Evolutionary conservation across 2,329 filamentous ascomycete genomes (phyloP).

Genomic region (Aureobasidium leucospermi): DNA sequence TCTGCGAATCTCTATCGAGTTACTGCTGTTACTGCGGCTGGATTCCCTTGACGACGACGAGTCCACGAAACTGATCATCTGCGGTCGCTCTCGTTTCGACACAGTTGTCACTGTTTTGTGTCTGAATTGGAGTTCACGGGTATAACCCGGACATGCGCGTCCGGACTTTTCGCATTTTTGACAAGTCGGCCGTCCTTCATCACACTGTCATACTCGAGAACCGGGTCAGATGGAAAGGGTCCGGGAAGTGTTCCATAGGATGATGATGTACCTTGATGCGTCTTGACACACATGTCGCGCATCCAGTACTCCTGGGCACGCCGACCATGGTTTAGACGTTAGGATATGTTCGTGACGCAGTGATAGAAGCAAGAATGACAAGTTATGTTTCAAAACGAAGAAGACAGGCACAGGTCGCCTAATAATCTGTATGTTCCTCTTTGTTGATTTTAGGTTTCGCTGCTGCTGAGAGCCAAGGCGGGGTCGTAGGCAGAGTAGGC

Average conservation of each 20-base stretch:
- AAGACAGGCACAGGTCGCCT: not conserved
- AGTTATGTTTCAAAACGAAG: not conserved
- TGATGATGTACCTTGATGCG: constrained; percentile 12
- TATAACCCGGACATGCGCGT: constrained; percentile 7
- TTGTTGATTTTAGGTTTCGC: not conserved
- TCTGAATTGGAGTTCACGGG: not conserved
- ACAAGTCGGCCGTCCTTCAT: constrained; percentile 10
- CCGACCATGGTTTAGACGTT: not conserved
- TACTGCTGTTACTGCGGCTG: not conserved
- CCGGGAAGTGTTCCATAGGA: not conserved
- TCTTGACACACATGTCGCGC: constrained; percentile 4
- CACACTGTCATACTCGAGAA: constrained; percentile 1
- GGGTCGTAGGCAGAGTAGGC: not conserved
- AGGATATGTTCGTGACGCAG: not conserved
- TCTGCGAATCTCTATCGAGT: not conserved
- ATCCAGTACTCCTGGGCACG: constrained; percentile 11
- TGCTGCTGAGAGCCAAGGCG: constrained; percentile 3
- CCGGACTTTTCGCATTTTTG: constrained; percentile 9
- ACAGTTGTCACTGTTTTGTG: not conserved
- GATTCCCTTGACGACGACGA: not conserved
- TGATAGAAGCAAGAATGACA: not conserved
- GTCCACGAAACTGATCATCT: not conserved
- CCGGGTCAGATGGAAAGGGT: not conserved
- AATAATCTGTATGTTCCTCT: not conserved
- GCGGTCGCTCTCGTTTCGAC: not conserved